phyloP scores from a whole-genome alignment of 2,329 filamentous ascomycete genomes.

The Anthostomella pinea region DNA sequence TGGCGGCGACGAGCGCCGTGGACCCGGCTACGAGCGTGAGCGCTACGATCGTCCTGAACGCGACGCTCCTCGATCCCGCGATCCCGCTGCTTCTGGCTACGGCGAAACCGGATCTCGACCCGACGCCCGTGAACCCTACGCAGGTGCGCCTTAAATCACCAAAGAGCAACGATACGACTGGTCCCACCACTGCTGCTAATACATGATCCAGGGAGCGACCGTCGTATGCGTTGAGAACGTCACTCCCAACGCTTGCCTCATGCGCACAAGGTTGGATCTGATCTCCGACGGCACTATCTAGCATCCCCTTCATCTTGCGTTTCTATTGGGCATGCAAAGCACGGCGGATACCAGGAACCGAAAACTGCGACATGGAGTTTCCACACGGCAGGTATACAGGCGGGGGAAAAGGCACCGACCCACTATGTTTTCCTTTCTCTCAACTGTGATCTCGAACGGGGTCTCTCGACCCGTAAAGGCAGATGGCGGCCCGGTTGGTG shows the following conservation, averaged over 20 bases:
- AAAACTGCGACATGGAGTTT: conserved; percentile 32
- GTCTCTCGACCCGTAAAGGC: conserved; percentile 12
- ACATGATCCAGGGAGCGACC: conserved; percentile 23
- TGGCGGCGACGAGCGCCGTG: conserved; percentile 22
- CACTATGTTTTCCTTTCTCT: conserved; percentile 26
- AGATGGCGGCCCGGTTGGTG: conserved; percentile 17
- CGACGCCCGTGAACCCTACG: conserved; percentile 42
- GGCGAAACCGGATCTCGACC: conserved; percentile 41
- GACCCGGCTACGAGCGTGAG: conserved; percentile 28
- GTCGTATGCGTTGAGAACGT: conserved; percentile 15
- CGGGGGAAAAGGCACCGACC: conserved; percentile 33
- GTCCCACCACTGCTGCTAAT: conserved; percentile 23
- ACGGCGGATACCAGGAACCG: conserved; percentile 31
- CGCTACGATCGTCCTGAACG: conserved; percentile 50
- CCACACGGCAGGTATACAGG: conserved; percentile 34
- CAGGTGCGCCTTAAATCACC: conserved; percentile 34
- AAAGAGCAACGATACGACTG: conserved; percentile 15
- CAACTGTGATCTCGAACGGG: conserved; percentile 23
- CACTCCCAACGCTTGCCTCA: conserved; percentile 3
- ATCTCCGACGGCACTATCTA: conserved; percentile 17
- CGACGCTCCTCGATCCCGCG: conserved; percentile 36
- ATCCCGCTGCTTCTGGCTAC: conserved; percentile 39
- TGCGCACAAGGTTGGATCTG: conserved; percentile 16
- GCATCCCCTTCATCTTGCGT: conserved; percentile 23
- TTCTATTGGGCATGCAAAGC: conserved; percentile 28